phyloP scores from a whole-genome alignment of 2,329 filamentous ascomycete genomes.

The Trichoderma arundinaceum region DNA sequence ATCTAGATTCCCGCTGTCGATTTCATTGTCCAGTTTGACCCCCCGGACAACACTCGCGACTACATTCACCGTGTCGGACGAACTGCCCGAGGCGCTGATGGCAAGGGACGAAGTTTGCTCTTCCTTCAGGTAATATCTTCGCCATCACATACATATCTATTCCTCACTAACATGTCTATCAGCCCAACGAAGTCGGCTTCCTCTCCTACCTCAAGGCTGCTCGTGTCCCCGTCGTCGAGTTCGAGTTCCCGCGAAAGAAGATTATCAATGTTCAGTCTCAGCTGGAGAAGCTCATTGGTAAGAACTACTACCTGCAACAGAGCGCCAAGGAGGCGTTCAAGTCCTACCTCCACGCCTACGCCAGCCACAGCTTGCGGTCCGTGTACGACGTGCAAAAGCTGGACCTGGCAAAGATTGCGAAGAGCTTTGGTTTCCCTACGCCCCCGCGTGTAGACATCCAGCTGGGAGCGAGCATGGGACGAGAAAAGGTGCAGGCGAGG shows the following conservation, averaged over 20 bases:
- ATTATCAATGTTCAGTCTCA: slow-evolving; percentile 89
- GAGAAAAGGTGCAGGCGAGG: slow-evolving; percentile 68
- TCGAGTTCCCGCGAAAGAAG: slow-evolving; percentile 91
- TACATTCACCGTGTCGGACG: slow-evolving; percentile 97
- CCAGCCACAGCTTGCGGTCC: slow-evolving; percentile 66
- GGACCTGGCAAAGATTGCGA: slow-evolving; percentile 82
- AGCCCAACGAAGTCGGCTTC: slow-evolving; percentile 92
- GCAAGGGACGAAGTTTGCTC: slow-evolving; percentile 86
- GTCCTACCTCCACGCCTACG: slow-evolving; percentile 93
- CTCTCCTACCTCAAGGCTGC: slow-evolving; percentile 88
- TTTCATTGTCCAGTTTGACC: slow-evolving; percentile 96
- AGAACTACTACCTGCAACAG: slow-evolving; percentile 98
- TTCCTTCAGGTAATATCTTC: slow-evolving; percentile 64
- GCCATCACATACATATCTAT: background rate
- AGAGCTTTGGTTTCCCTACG: slow-evolving; percentile 79
- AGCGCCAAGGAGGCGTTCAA: slow-evolving; percentile 78
- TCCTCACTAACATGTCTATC: background rate
- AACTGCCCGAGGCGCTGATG: slow-evolving; percentile 83
- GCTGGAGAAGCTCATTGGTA: slow-evolving; percentile 89
- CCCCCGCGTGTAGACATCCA: slow-evolving; percentile 83
- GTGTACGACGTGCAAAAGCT: slow-evolving; percentile 83
- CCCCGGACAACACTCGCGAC: slow-evolving; percentile 85
- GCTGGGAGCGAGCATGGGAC: slow-evolving; percentile 78
- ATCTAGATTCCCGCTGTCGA: slow-evolving; percentile 84
- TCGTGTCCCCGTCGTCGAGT: slow-evolving; percentile 91